Percentiles rank a stretch among this genome's conserved stretches.
These are phyloP conservation scores for Backusella mclennaniae DNA, from an alignment of 192 early-diverging fungal species.

Conservation along the genomic window DNA sequence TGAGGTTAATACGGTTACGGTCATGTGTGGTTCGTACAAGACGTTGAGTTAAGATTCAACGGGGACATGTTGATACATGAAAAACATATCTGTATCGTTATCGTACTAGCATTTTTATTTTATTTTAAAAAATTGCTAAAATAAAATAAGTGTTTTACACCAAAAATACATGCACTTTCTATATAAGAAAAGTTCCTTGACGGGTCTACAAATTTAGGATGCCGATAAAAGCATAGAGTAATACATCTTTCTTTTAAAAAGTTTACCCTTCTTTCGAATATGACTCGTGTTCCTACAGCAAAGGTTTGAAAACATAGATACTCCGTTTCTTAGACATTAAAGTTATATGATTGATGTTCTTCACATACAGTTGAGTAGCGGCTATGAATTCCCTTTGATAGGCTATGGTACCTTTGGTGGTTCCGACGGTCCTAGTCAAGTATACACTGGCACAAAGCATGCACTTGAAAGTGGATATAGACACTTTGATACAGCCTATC, in stretches of 20 bases:
- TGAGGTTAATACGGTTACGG: no score
- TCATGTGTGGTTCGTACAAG: no score
- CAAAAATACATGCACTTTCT: no score
- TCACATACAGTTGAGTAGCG: constrained; percentile 16
- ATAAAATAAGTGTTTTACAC: no score
- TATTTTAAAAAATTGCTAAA: no score
- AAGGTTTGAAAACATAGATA: neutral
- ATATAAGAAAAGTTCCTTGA: no score
- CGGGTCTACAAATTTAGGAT: no score
- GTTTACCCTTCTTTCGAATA: neutral
- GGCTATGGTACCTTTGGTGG: constrained; percentile 29
- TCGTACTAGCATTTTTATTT: no score
- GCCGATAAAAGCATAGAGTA: neutral
- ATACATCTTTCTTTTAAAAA: neutral
- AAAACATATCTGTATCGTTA: no score
- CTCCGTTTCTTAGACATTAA: neutral
- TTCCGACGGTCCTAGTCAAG: constrained; percentile 14
- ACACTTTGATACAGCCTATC: constrained; percentile 53
- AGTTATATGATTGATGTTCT: neutral
- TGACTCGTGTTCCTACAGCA: neutral
- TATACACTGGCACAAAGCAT: constrained; percentile 23
- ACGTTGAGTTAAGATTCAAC: no score
- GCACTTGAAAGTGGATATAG: constrained; percentile 57
- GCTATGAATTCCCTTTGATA: constrained; percentile 28
- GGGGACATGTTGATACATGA: no score